A percentile compares a stretch with the other conserved stretches of the same genome.
Conservation (phyloP, 805 yeast genomes). For the Wickerhamiella dianesei region DNA sequence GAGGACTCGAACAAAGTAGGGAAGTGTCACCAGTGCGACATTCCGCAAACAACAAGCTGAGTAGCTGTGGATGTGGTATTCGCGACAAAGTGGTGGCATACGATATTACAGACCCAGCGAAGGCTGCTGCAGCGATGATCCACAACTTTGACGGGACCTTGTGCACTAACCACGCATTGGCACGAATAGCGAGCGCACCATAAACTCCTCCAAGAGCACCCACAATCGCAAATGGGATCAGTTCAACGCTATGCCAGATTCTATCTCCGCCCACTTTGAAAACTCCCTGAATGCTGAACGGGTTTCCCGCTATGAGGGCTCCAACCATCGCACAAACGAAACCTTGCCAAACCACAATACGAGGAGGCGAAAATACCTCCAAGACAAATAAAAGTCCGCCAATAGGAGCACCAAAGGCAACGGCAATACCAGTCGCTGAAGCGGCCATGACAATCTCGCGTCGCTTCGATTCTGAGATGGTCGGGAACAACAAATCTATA, state of each 20-base stretch:
- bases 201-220: constrained; percentile 60
- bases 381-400: constrained; percentile 75
- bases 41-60: constrained; percentile 56
- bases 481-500: not conserved
- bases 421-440: constrained; percentile 70
- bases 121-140: constrained; percentile 38
- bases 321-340: constrained; percentile 69
- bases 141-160: constrained; percentile 35
- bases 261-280: constrained; percentile 56
- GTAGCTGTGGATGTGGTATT: constrained; percentile 39
- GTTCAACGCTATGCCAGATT: constrained; percentile 58
- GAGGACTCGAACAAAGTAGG: constrained; percentile 10
- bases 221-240: constrained; percentile 54
- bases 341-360: constrained; percentile 68
- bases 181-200: constrained; percentile 40
- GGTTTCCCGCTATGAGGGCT: constrained; percentile 39
- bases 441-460: constrained; percentile 64
- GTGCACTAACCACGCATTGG: constrained; percentile 35
- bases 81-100: constrained; percentile 35
- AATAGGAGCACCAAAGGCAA: constrained; percentile 76
- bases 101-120: constrained; percentile 37
- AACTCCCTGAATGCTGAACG: constrained; percentile 40
- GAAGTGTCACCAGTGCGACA: constrained; percentile 30
- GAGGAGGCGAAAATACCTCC: constrained; percentile 31
- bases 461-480: constrained; percentile 25